These are phyloP conservation scores for Paraconiothyrium brasiliense DNA, from an alignment of 2,329 filamentous ascomycete species.

Conservation along the genomic window DNA sequence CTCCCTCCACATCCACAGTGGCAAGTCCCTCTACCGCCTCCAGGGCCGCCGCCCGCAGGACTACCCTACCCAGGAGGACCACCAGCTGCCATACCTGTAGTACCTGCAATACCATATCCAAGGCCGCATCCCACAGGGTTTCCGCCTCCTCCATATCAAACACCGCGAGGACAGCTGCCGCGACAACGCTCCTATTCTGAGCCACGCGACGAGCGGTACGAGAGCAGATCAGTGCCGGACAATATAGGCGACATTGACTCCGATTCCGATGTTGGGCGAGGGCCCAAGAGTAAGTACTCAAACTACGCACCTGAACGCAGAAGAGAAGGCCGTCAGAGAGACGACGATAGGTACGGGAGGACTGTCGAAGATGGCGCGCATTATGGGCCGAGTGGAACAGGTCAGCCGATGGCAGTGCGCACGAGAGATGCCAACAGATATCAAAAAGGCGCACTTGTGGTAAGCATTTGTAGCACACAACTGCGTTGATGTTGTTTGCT, in stretches of 20 bases:
- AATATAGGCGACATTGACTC: conserved; percentile 11
- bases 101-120: background rate
- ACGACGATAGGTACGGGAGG: conserved; percentile 11
- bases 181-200: conserved; percentile 10
- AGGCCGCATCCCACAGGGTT: background rate
- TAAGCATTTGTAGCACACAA: background rate
- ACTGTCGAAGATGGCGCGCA: conserved; percentile 10
- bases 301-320: conserved; percentile 6
- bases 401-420: background rate
- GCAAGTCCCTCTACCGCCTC: conserved; percentile 3
- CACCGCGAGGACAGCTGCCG: background rate
- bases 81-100: background rate
- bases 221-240: conserved; percentile 4
- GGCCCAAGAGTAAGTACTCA: conserved; percentile 10
- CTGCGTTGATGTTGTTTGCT: background rate
- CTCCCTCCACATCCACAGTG: conserved; percentile 12
- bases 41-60: conserved; percentile 3
- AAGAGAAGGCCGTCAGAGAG: conserved; percentile 8
- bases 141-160: background rate
- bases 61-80: background rate
- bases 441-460: background rate
- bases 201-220: conserved; percentile 4
- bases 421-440: conserved; percentile 9
- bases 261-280: background rate
- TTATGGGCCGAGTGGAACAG: background rate